These are phyloP conservation scores for Brasilioporus rufonigricans DNA, from an alignment of 768 basidiomycete genomes.

Conservation along the genomic window DNA sequence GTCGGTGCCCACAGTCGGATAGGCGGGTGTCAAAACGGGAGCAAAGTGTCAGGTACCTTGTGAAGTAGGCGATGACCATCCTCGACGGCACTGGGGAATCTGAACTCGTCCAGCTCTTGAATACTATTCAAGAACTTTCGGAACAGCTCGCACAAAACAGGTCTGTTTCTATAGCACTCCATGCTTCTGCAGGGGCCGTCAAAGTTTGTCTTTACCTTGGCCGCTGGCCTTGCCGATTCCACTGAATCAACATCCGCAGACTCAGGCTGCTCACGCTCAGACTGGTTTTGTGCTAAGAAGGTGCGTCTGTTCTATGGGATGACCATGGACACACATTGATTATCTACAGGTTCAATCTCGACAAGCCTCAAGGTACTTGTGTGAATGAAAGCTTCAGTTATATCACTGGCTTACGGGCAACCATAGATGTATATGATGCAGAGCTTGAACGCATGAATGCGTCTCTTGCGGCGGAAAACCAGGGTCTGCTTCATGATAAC, in stretches of 20 bases:
- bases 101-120: conserved; percentile 62
- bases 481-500: conserved; percentile 86
- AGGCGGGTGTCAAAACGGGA: conserved; percentile 4
- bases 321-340: not conserved
- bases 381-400: not conserved
- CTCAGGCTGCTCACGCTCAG: conserved; percentile 84
- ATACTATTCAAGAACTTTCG: conserved; percentile 72
- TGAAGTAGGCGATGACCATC: conserved; percentile 55
- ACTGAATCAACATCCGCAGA: conserved; percentile 39
- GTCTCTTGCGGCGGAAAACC: conserved; percentile 79
- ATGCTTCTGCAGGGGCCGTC: conserved; percentile 68
- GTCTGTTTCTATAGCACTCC: conserved; percentile 65
- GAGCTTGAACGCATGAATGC: conserved; percentile 90
- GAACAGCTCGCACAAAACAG: conserved; percentile 83
- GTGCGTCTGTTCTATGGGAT: conserved; percentile 36
- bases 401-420: not conserved
- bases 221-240: not conserved
- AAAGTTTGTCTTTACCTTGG: conserved; percentile 55
- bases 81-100: conserved; percentile 52
- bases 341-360: conserved; percentile 69
- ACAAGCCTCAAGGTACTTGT: conserved; percentile 73
- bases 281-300: conserved; percentile 89
- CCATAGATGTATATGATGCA: conserved; percentile 80
- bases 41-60: not conserved
- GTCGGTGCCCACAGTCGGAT: not conserved